Conservation (phyloP, 306 rosid species). For the Cicer arietinum region DNA sequence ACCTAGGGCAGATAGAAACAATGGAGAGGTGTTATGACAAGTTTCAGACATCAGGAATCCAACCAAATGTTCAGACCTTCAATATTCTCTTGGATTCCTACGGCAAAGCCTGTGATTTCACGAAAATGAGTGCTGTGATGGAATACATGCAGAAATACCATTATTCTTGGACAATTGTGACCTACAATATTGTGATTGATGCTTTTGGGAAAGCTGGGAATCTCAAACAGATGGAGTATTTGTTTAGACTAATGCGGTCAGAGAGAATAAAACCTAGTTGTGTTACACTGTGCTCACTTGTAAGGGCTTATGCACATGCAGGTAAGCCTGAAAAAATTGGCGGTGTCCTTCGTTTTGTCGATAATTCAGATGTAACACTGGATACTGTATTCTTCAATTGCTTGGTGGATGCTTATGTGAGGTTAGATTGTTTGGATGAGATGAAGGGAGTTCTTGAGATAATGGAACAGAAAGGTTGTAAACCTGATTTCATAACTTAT, state of each 20-base stretch:
- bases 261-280: slow-evolving; percentile 93
- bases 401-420: slow-evolving; percentile 86
- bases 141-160: slow-evolving; percentile 96
- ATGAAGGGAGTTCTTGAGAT: slow-evolving; percentile 79
- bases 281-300: slow-evolving; percentile 87
- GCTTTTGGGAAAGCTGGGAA: slow-evolving; percentile 96
- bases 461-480: slow-evolving; percentile 78
- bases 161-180: slow-evolving; percentile 87
- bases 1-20: slow-evolving; percentile 80
- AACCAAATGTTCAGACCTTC: slow-evolving; percentile 85
- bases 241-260: slow-evolving; percentile 87
- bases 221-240: slow-evolving; percentile 90
- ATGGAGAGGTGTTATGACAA: slow-evolving; percentile 93
- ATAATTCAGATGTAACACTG: slow-evolving; percentile 75
- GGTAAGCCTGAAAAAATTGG: slow-evolving; percentile 75
- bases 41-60: slow-evolving; percentile 84
- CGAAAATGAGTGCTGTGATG: slow-evolving; percentile 91
- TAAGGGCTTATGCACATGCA: slow-evolving; percentile 81
- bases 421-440: slow-evolving; percentile 70
- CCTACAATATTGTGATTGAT: slow-evolving; percentile 86
- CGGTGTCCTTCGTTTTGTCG: slow-evolving; percentile 68
- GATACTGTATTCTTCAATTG: slow-evolving; percentile 85
- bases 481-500: slow-evolving; percentile 82
- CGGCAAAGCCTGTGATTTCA: slow-evolving; percentile 66
- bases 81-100: slow-evolving; percentile 87